Evolutionary conservation across 257 asterid species (phyloP).

Genomic region (Rehmannia glutinosa): DNA sequence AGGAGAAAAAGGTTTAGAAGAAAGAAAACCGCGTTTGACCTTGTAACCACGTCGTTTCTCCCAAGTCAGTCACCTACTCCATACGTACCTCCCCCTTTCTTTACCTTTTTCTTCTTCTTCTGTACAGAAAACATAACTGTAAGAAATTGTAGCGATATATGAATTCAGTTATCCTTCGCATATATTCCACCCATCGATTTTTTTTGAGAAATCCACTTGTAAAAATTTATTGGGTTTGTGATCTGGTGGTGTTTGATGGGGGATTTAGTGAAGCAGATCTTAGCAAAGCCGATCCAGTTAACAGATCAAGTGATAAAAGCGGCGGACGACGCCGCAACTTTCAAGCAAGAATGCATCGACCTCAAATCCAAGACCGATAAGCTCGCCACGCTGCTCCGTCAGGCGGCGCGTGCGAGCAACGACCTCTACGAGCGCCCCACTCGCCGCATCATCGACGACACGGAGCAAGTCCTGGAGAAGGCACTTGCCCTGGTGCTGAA

Average conservation of each 20-base stretch:
- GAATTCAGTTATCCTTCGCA: neutral
- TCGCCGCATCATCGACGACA: conserved; percentile 72
- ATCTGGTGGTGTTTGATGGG: conserved; percentile 38
- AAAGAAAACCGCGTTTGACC: conserved; percentile 27
- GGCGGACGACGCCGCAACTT: conserved; percentile 55
- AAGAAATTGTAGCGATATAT: neutral
- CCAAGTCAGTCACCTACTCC: neutral
- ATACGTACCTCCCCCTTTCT: neutral
- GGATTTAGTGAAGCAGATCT: conserved; percentile 63
- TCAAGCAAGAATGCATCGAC: conserved; percentile 66
- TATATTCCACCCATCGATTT: neutral
- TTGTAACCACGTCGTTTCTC: conserved; percentile 18
- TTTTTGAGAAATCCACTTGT: neutral
- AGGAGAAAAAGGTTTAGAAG: neutral
- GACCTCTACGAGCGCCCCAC: conserved; percentile 74
- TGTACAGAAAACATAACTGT: neutral
- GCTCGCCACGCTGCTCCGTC: conserved; percentile 61
- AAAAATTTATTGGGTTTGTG: neutral
- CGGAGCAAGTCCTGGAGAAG: conserved; percentile 58
- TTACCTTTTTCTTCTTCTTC: neutral
- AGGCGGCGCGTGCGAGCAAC: conserved; percentile 76
- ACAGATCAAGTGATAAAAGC: conserved; percentile 58
- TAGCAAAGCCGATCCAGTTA: conserved; percentile 63
- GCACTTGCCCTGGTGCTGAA: conserved; percentile 48
- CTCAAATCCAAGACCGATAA: conserved; percentile 63